Percentiles rank a stretch among this genome's conserved stretches.
These are phyloP conservation scores for Drechslerella stenobrocha DNA, from an alignment of 2,329 filamentous ascomycete species.

Conservation along the genomic window DNA sequence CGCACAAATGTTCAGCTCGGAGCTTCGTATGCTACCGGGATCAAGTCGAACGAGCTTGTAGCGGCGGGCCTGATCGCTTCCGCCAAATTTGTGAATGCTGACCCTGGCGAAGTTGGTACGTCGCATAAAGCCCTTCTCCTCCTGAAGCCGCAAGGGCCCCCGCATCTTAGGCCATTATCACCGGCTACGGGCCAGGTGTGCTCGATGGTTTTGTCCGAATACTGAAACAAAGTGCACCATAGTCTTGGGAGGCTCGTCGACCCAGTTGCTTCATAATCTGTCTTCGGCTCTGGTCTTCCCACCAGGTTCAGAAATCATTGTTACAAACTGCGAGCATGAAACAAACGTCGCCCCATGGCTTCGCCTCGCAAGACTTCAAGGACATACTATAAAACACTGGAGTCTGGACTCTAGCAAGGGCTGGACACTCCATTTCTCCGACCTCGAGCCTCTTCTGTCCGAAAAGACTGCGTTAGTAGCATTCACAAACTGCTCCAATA, in stretches of 20 bases:
- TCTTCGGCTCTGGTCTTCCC: slow-evolving; percentile 62
- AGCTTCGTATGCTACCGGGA: slow-evolving; percentile 67
- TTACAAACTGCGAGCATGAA: slow-evolving; percentile 76
- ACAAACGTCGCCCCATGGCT: slow-evolving; percentile 76
- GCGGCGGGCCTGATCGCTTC: slow-evolving; percentile 66
- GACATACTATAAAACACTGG: slow-evolving; percentile 73
- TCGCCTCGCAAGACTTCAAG: slow-evolving; percentile 65
- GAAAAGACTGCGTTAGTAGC: slow-evolving; percentile 70
- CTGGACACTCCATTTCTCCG: slow-evolving; percentile 29
- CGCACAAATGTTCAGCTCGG: slow-evolving; percentile 75
- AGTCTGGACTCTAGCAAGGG: slow-evolving; percentile 57
- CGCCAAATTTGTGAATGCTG: slow-evolving; percentile 71
- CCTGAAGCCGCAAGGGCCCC: no score
- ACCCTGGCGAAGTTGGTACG: slow-evolving; percentile 66
- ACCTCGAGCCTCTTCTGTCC: slow-evolving; percentile 64
- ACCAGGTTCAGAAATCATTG: slow-evolving; percentile 63
- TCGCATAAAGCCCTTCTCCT: slow-evolving; percentile 28
- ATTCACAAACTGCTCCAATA: slow-evolving; percentile 74
- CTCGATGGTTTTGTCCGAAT: no score
- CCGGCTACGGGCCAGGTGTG: no score
- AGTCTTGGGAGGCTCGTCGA: slow-evolving; percentile 74
- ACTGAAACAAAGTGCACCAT: no score
- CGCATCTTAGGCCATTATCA: no score
- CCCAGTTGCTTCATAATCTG: slow-evolving; percentile 74
- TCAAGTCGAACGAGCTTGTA: slow-evolving; percentile 65